Evolutionary conservation across 805 yeast genomes (phyloP), one percentile per base, ranked within the genome.

Genomic region (Grigorovia humatica): DNA sequence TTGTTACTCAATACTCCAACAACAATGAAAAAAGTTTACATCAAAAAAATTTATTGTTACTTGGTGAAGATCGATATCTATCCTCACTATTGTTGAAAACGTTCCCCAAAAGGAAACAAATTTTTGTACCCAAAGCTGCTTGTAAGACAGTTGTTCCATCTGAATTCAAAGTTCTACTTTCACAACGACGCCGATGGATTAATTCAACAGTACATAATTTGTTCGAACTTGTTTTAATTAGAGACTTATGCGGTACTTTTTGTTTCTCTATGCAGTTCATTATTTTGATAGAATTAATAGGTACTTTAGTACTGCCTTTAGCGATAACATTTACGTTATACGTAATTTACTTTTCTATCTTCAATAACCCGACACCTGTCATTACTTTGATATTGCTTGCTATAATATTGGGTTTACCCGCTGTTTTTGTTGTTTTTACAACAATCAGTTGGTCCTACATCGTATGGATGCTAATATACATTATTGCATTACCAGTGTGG

Each of bases 151-250:
- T 88, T 54, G 96, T 84, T n/a, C 97, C 97, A 0, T 85, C 83
- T 59, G 75, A 76, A 48, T 89, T 89, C 66, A 76, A 70, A 56
- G 93, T 89, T 47, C 73, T 89, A 56, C 73, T 89, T 47, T 89
- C 96, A 1, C 97, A 89, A 67, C 83, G 97, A 67, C 87, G 97
- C 72, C 85, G 97, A 66, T 89, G 97, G 97, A 89, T 89, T 60
- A 89, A 89, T 68, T 89, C 96, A 4, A 90, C 97, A 0, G 90
- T 89, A 41, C 97, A 89, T 69, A 89, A 89, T 63, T 77, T 89
- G 68, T 78, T 90, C 81, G 97, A 89, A 67, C 78, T 89, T 62
- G 86, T 84, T 4, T 70, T 87, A 55, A 90, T 89, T 19, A 81
- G 81, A 50, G 96, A 89, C 66, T 74, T 90, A 57, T 89, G 97